phyloP scores from a whole-genome alignment of 352 stramenopile genomes.

The Pythium sukuiense region DNA sequence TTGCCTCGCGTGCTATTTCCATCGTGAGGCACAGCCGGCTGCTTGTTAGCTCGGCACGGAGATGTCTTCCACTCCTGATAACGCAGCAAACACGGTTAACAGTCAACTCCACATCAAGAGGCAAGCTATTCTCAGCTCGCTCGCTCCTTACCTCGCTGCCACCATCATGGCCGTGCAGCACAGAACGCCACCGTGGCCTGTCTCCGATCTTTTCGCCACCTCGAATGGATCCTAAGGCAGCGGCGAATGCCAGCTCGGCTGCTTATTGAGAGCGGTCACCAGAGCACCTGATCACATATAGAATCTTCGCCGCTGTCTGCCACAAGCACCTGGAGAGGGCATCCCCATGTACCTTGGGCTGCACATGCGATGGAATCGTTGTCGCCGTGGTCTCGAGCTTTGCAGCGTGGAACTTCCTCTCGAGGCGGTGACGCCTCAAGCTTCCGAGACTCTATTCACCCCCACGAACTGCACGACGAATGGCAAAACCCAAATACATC shows the following conservation, averaged over 20 bases:
- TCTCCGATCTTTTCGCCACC: not conserved
- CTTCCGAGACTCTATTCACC: no score
- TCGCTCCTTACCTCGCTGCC: not conserved
- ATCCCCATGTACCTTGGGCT: no score
- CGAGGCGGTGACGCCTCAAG: no score
- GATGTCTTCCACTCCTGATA: not conserved
- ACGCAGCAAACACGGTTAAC: not conserved
- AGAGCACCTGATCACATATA: no score
- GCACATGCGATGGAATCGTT: no score
- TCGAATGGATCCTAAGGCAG: not conserved
- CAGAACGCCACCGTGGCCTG: not conserved
- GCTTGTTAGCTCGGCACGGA: no score
- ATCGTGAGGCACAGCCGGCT: not conserved
- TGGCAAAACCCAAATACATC: slow-evolving; percentile 6
- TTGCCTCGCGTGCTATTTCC: not conserved
- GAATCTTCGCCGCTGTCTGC: no score
- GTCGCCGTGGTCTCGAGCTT: no score
- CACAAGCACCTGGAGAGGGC: no score
- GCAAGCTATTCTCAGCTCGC: not conserved
- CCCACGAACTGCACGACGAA: not conserved
- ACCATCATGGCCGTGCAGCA: not conserved
- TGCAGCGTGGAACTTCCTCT: not conserved
- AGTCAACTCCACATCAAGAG: not conserved
- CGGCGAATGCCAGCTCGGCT: no score
- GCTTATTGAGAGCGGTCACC: no score